Conservation (phyloP, 1,139 yeast species). For the Yamadazyma aaseri region DNA sequence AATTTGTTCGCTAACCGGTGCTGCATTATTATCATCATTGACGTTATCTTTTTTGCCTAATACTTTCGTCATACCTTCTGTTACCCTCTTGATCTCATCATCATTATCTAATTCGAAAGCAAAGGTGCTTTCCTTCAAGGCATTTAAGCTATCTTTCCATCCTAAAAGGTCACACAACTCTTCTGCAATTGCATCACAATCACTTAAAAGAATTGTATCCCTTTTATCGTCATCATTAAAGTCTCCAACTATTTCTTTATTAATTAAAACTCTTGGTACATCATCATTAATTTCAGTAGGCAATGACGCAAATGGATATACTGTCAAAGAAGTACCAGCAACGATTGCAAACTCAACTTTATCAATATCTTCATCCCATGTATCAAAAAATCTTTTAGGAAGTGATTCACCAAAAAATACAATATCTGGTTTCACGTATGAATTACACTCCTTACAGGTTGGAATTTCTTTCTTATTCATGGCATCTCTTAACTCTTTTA, state of each 20-base stretch:
- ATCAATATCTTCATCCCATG: conserved; percentile 63
- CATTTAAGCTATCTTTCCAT: conserved; percentile 57
- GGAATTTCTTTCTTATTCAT: conserved; percentile 52
- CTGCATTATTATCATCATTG: neutral
- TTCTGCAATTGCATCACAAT: conserved; percentile 64
- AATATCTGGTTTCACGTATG: conserved; percentile 87
- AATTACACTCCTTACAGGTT: conserved; percentile 53
- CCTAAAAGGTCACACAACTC: conserved; percentile 55
- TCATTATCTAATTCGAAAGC: conserved; percentile 15
- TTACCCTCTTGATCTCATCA: conserved; percentile 9
- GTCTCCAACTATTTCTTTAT: conserved; percentile 76
- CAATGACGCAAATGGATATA: conserved; percentile 82
- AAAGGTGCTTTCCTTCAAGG: conserved; percentile 23
- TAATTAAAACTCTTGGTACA: conserved; percentile 64
- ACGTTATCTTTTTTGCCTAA: conserved; percentile 4
- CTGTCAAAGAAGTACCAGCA: conserved; percentile 90
- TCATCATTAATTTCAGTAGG: conserved; percentile 60
- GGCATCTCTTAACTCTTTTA: conserved; percentile 45
- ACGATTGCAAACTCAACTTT: conserved; percentile 75
- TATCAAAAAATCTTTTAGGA: conserved; percentile 65
- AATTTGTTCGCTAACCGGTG: neutral
- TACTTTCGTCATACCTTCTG: conserved; percentile 5
- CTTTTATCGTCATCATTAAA: conserved; percentile 50
- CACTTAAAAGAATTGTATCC: conserved; percentile 60
- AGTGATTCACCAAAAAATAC: conserved; percentile 90